Conservation (phyloP, 2,329 filamentous ascomycete species). For the Botrytis fragariae region DNA sequence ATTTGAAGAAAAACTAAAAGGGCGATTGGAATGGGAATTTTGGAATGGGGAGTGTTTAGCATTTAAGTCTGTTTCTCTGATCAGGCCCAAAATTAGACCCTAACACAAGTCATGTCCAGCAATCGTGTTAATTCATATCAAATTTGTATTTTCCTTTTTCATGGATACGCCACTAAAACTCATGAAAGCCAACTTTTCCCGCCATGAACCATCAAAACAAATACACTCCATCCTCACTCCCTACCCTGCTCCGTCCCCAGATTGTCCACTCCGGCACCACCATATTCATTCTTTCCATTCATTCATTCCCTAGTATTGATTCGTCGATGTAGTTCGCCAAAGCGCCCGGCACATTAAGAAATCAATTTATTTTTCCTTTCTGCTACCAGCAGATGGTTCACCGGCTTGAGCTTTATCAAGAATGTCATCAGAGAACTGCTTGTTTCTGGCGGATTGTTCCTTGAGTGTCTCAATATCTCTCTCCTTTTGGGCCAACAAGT, state of each 20-base stretch:
- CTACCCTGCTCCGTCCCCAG: background rate
- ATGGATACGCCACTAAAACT: constrained; percentile 4
- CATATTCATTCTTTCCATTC: background rate
- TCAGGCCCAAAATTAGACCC: background rate
- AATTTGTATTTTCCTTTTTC: background rate
- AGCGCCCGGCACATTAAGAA: background rate
- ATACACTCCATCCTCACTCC: background rate
- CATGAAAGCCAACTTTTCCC: constrained; percentile 6
- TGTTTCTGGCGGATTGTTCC: constrained; percentile 53
- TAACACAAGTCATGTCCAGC: background rate
- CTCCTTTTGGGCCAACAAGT: constrained; percentile 70
- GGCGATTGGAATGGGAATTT: too few species aligned
- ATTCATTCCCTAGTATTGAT: background rate
- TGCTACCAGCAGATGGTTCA: constrained; percentile 8
- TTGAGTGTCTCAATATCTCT: constrained; percentile 62
- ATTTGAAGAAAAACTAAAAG: background rate
- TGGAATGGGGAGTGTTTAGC: background rate
- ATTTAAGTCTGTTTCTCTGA: background rate
- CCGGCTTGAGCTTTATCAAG: constrained; percentile 10
- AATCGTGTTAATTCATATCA: background rate
- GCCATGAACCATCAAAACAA: background rate
- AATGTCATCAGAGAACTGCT: constrained; percentile 13
- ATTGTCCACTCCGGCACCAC: background rate
- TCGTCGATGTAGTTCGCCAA: background rate
- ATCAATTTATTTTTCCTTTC: constrained; percentile 10